Conservation (phyloP, 768 basidiomycete species). For the Calocera viscosa region DNA sequence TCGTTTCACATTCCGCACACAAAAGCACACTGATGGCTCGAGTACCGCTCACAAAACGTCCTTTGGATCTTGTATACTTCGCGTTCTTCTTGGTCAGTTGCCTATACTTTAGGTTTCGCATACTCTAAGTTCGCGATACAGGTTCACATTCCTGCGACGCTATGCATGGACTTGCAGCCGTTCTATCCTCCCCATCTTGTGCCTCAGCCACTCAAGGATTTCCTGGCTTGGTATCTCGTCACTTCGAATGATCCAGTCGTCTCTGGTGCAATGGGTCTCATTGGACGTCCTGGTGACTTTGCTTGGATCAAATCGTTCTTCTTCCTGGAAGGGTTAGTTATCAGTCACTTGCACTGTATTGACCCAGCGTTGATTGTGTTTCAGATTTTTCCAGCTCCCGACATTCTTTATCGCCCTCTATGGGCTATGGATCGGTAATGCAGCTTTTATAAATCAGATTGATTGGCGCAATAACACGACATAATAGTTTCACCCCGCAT, state of each 20-base stretch:
- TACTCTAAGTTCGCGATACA: slow-evolving; percentile 18
- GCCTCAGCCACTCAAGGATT: slow-evolving; percentile 35
- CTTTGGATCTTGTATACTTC: slow-evolving; percentile 57
- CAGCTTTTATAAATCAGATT: too few relatives aligned
- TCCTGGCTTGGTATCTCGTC: slow-evolving; percentile 41
- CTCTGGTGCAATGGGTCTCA: slow-evolving; percentile 39
- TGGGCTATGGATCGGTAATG: slow-evolving; percentile 44
- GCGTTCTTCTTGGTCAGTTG: slow-evolving; percentile 49
- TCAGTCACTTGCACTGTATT: background rate
- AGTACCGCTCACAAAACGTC: slow-evolving; percentile 41
- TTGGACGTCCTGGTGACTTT: slow-evolving; percentile 17
- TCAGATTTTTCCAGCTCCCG: slow-evolving; percentile 60
- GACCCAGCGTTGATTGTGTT: background rate
- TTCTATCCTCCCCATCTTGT: slow-evolving; percentile 36
- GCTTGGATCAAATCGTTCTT: slow-evolving; percentile 43
- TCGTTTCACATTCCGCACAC: background rate
- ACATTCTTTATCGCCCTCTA: slow-evolving; percentile 57
- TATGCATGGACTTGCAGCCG: slow-evolving; percentile 59
- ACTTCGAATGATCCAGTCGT: slow-evolving; percentile 58
- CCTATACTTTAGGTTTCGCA: background rate
- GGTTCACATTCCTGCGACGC: slow-evolving; percentile 56
- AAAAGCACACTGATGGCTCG: slow-evolving; percentile 39
- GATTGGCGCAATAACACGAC: too few relatives aligned
- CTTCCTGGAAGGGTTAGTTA: slow-evolving; percentile 45
- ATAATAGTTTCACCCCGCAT: slow-evolving; percentile 38